These are phyloP conservation scores for Coccomyxa subellipsoidea DNA, from an alignment of 163 green algal genomes.

Conservation along the genomic window DNA sequence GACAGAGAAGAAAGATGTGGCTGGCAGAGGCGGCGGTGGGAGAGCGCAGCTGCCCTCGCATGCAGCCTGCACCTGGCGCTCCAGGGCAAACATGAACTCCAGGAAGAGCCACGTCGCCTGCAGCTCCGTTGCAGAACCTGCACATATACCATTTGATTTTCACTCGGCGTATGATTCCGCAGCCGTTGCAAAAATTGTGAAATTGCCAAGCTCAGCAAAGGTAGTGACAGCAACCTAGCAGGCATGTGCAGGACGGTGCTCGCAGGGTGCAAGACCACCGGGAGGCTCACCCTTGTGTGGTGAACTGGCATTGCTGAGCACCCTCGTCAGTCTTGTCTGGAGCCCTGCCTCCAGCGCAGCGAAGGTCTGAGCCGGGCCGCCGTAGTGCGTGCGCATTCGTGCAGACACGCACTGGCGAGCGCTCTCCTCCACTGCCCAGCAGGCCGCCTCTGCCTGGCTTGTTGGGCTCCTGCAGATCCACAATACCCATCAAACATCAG, in stretches of 20 bases:
- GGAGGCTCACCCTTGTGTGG: background rate
- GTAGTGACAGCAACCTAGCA: too few relatives aligned
- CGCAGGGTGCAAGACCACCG: too few relatives aligned
- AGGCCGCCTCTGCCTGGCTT: conserved; percentile 17
- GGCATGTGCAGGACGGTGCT: too few relatives aligned
- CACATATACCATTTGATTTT: too few relatives aligned
- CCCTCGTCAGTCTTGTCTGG: conserved; percentile 9
- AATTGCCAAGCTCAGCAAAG: too few relatives aligned
- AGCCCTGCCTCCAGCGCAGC: conserved; percentile 53
- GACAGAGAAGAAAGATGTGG: conserved; percentile 50
- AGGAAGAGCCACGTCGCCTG: conserved; percentile 35
- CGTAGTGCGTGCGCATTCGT: conserved; percentile 62
- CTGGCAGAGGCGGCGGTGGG: conserved; percentile 8
- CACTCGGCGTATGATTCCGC: too few relatives aligned
- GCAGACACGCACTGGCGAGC: conserved; percentile 5
- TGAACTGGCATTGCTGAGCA: background rate
- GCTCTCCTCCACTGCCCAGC: conserved; percentile 51
- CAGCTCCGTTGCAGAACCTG: background rate
- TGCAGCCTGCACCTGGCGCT: conserved; percentile 49
- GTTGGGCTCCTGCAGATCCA: background rate
- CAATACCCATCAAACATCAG: background rate
- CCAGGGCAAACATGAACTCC: conserved; percentile 63
- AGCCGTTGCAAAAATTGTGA: too few relatives aligned
- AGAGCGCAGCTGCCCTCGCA: conserved; percentile 40
- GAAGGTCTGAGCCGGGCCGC: conserved; percentile 63